Conservation (phyloP, 495 filamentous ascomycete genomes). For the Glonium stellatum region DNA sequence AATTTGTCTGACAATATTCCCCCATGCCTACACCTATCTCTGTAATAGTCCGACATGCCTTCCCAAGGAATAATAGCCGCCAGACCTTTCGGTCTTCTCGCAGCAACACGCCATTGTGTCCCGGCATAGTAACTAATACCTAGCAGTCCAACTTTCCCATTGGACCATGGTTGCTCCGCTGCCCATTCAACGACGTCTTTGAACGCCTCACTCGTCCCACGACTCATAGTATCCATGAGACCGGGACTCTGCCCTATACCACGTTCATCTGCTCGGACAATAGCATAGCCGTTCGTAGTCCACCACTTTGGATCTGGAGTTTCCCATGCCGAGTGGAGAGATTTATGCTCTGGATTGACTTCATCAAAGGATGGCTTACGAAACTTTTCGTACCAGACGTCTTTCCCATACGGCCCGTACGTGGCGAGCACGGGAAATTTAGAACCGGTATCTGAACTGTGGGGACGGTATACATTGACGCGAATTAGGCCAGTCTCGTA, state of each 20-base stretch:
- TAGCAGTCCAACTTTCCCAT: constrained; percentile 55
- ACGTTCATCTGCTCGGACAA: constrained; percentile 55
- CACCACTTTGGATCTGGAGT: constrained; percentile 58
- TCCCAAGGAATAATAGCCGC: constrained; percentile 60
- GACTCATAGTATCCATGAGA: constrained; percentile 54
- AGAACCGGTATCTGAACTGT: constrained; percentile 10
- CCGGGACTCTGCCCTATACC: constrained; percentile 54
- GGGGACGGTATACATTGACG: constrained; percentile 34
- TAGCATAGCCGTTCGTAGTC: constrained; percentile 53
- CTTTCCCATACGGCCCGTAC: constrained; percentile 61
- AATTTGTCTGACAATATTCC: constrained; percentile 59
- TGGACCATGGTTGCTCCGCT: constrained; percentile 53
- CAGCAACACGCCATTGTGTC: constrained; percentile 58
- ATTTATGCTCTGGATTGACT: constrained; percentile 43
- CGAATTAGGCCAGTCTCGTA: constrained; percentile 19
- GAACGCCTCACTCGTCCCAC: constrained; percentile 52
- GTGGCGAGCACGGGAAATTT: constrained; percentile 48
- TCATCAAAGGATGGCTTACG: constrained; percentile 42
- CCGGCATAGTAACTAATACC: constrained; percentile 60
- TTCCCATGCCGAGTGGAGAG: constrained; percentile 51
- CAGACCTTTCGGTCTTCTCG: constrained; percentile 52
- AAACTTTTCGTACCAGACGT: constrained; percentile 48
- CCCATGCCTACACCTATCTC: constrained; percentile 56
- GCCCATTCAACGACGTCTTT: constrained; percentile 60
- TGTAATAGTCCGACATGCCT: constrained; percentile 63